phyloP scores from a whole-genome alignment of 768 basidiomycete species.

The Paxillus ammoniavirescens region DNA sequence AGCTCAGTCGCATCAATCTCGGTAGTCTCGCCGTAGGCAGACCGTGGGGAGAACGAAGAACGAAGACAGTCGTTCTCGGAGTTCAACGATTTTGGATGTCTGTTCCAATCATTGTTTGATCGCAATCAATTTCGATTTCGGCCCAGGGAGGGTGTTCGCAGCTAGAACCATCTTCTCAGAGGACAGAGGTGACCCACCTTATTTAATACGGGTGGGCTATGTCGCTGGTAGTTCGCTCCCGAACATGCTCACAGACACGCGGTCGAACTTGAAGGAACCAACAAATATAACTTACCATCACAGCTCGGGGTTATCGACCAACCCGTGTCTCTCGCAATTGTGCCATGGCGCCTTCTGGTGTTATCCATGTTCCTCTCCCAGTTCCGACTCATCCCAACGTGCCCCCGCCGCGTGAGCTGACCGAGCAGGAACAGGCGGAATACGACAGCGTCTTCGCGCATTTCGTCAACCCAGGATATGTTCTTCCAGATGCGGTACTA shows the following conservation, averaged over 20 bases:
- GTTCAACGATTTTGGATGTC: no score
- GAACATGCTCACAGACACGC: neutral
- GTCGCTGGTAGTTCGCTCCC: neutral
- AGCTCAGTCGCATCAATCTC: no score
- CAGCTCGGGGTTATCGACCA: neutral
- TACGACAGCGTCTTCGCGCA: conserved; percentile 57
- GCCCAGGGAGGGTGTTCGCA: no score
- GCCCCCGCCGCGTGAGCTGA: conserved; percentile 37
- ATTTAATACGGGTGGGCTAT: no score
- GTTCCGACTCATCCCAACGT: conserved; percentile 25
- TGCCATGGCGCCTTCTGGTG: neutral
- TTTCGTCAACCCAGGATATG: conserved; percentile 53
- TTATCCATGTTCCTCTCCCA: conserved; percentile 20
- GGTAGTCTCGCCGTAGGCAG: no score
- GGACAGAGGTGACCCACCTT: no score
- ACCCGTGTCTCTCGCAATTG: neutral
- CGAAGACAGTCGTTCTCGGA: no score
- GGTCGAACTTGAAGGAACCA: no score
- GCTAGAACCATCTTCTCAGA: no score
- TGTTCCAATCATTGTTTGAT: no score
- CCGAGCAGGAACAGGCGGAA: conserved; percentile 45
- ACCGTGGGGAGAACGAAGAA: no score
- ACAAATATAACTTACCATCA: neutral
- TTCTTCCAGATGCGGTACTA: conserved; percentile 43
- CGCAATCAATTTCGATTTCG: no score